These are phyloP conservation scores for Cyclotella distinguenda DNA, from an alignment of 108 stramenopile species.

Conservation along the genomic window DNA sequence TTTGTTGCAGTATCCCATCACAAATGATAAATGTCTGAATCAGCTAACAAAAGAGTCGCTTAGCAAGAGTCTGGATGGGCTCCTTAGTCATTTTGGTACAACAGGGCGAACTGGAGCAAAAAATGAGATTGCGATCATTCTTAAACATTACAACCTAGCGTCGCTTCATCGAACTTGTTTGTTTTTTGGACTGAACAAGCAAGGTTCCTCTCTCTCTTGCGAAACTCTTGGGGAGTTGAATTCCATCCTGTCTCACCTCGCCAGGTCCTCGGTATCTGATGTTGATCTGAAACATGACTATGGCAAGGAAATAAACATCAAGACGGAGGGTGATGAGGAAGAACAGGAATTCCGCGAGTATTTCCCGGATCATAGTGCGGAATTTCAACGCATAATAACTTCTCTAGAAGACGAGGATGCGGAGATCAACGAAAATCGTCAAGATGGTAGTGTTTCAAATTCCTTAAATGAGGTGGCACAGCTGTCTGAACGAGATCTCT, in stretches of 20 bases:
- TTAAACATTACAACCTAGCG: constrained; percentile 26
- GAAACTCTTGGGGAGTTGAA: constrained; percentile 19
- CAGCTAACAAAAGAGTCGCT: constrained; percentile 19
- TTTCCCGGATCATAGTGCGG: constrained; percentile 87
- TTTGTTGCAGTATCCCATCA: constrained; percentile 40
- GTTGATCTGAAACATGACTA: background rate
- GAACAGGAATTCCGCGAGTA: constrained; percentile 77
- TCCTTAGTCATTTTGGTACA: constrained; percentile 24
- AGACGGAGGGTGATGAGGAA: constrained; percentile 47
- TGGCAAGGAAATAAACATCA: background rate
- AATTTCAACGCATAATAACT: constrained; percentile 60
- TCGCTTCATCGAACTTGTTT: constrained; percentile 34
- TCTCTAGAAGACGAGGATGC: constrained; percentile 21
- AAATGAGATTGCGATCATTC: constrained; percentile 21
- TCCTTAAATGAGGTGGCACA: constrained; percentile 11
- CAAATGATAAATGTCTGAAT: constrained; percentile 7
- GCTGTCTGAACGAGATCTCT: constrained; percentile 62
- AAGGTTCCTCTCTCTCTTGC: background rate
- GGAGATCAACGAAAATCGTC: constrained; percentile 29
- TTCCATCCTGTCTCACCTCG: constrained; percentile 24
- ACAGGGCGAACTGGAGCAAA: constrained; percentile 13
- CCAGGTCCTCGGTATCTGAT: constrained; percentile 17
- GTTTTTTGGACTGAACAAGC: constrained; percentile 3
- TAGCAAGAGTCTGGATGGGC: constrained; percentile 12
- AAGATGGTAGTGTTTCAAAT: constrained; percentile 30